Conservation (phyloP, 805 yeast species). For the Clavispora asparagi region DNA sequence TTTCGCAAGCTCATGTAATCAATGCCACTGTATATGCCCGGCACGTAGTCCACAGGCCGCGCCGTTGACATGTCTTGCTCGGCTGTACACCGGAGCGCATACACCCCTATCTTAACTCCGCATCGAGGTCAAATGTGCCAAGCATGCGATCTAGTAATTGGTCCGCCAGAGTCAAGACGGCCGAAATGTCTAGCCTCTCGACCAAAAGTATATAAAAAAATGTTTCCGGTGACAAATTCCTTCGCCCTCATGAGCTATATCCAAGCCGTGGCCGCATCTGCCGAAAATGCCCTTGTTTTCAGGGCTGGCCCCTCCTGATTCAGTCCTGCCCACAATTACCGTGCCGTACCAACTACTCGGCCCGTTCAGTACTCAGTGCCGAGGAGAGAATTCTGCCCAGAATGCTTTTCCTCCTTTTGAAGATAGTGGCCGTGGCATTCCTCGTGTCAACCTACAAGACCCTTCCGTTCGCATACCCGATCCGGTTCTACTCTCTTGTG, state of each 20-base stretch:
- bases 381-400: background rate
- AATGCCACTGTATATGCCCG: background rate
- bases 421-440: background rate
- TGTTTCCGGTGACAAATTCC: no score
- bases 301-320: no score
- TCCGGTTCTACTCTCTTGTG: constrained; percentile 54
- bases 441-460: constrained; percentile 49
- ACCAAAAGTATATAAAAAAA: no score
- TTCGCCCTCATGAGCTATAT: no score
- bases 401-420: background rate
- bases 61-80: background rate
- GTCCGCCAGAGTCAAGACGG: no score
- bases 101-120: background rate
- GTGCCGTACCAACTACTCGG: background rate
- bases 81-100: background rate
- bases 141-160: no score
- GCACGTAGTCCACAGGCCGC: background rate
- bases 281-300: no score
- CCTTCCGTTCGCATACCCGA: constrained; percentile 60
- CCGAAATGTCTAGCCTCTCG: no score
- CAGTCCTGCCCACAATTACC: background rate
- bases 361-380: background rate
- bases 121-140: background rate
- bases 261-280: no score
- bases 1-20: no score